Evolutionary conservation across 108 stramenopile species (phyloP).

Genomic region (Schizochytrium sp.): DNA sequence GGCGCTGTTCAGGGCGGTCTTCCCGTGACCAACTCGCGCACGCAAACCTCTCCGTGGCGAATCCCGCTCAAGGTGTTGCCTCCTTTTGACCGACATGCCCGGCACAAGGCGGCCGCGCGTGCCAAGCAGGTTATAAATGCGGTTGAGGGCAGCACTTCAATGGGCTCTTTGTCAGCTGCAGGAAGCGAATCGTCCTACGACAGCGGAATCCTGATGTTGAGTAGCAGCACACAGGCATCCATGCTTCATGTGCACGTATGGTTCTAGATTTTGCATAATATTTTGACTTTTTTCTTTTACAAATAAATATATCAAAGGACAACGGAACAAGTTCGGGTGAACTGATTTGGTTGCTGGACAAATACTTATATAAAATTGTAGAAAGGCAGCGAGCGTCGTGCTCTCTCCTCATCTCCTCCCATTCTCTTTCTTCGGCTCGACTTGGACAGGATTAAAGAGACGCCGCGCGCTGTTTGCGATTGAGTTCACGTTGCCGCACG

Average conservation of each 20-base stretch:
- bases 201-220: not conserved
- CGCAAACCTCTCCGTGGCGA: not conserved
- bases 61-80: not conserved
- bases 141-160: not conserved
- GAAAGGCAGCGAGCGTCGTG: no score
- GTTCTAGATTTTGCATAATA: not conserved
- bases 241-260: not conserved
- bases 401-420: no score
- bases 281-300: no score
- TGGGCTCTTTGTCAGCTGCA: not conserved
- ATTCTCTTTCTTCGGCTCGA: no score
- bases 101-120: not conserved
- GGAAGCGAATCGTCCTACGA: not conserved
- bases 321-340: no score
- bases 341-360: no score
- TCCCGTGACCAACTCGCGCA: not conserved
- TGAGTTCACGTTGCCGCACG: not conserved
- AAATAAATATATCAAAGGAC: no score
- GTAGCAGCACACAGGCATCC: constrained; percentile 1
- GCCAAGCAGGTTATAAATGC: not conserved
- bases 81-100: not conserved
- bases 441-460: no score
- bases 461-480: not conserved
- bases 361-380: no score
- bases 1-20: not conserved